Evolutionary conservation across 1,284 basidiomycete species (phyloP).

Genomic region (Salmacisia buchloeana): DNA sequence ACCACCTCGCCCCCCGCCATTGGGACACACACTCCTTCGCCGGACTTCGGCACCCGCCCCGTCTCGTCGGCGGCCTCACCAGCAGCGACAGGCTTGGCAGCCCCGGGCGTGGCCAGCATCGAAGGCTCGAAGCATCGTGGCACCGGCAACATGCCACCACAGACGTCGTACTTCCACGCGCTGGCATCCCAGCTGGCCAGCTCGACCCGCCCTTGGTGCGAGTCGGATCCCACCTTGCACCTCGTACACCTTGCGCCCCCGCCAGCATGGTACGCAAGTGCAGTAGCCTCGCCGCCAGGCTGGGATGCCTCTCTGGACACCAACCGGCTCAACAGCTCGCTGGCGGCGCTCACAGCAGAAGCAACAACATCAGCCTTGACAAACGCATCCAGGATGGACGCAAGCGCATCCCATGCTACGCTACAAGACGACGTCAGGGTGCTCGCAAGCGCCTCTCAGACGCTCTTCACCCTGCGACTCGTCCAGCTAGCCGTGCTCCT

Average conservation of each 20-base stretch:
- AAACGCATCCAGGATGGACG: too few species aligned
- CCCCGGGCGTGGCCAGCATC: too few species aligned
- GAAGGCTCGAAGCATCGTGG: too few species aligned
- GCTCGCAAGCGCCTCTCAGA: slow-evolving; percentile 2
- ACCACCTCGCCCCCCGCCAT: too few species aligned
- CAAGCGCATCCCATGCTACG: not conserved
- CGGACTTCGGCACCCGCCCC: too few species aligned
- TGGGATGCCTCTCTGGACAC: not conserved
- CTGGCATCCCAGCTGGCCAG: not conserved
- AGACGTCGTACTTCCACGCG: not conserved
- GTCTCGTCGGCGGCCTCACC: too few species aligned
- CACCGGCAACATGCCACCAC: too few species aligned
- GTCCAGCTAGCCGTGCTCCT: slow-evolving; percentile 25
- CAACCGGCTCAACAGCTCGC: not conserved
- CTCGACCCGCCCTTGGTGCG: not conserved
- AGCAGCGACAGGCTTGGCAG: too few species aligned
- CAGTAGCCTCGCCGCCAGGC: not conserved
- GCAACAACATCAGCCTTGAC: too few species aligned
- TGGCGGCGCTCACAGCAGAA: not conserved
- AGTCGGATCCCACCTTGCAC: not conserved
- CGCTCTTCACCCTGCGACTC: slow-evolving; percentile 24
- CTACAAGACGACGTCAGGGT: not conserved
- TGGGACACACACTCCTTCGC: too few species aligned
- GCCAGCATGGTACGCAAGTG: not conserved
- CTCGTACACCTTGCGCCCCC: not conserved